These are phyloP conservation scores for Wickerhamiella sorbophila DNA, from an alignment of 805 yeast species.

Conservation along the genomic window DNA sequence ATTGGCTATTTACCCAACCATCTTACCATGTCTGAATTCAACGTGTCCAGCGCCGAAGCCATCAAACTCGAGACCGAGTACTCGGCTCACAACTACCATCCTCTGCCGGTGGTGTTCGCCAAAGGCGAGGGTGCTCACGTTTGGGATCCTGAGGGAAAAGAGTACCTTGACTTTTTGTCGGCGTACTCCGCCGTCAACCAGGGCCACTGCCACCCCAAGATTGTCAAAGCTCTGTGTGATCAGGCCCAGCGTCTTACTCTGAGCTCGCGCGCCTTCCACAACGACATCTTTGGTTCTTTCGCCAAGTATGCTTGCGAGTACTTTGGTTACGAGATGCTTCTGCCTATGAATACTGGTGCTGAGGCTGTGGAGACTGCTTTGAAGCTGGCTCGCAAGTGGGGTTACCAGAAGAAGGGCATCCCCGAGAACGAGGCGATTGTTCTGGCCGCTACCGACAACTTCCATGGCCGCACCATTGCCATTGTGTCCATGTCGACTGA, in stretches of 20 bases:
- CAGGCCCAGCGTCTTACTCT: slow-evolving; percentile 78
- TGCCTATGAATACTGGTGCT: slow-evolving; percentile 98
- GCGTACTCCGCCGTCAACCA: slow-evolving; percentile 97
- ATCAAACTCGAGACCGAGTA: slow-evolving; percentile 55
- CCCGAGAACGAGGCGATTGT: slow-evolving; percentile 74
- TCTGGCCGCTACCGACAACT: slow-evolving; percentile 75
- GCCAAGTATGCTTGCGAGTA: slow-evolving; percentile 81
- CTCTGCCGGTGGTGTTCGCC: slow-evolving; percentile 85
- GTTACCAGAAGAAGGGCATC: slow-evolving; percentile 75
- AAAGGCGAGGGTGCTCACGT: slow-evolving; percentile 83
- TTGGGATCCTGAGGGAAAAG: slow-evolving; percentile 96
- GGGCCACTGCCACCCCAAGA: slow-evolving; percentile 95
- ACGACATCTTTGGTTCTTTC: slow-evolving; percentile 72
- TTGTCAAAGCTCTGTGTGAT: slow-evolving; percentile 66
- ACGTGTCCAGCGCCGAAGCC: slow-evolving; percentile 49
- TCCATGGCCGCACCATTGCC: slow-evolving; percentile 94
- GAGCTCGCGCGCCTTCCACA: slow-evolving; percentile 85
- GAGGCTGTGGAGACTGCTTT: slow-evolving; percentile 95
- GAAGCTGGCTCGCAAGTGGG: slow-evolving; percentile 95
- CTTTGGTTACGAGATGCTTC: slow-evolving; percentile 80
- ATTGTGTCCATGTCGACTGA: slow-evolving; percentile 94
- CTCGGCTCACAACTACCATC: slow-evolving; percentile 96
- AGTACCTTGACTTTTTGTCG: slow-evolving; percentile 80
- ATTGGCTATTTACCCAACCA: background rate
- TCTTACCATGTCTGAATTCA: slow-evolving; percentile 8